These are phyloP conservation scores for Chlamydomonas sp. DNA, from an alignment of 139 green algal species.

Conservation along the genomic window DNA sequence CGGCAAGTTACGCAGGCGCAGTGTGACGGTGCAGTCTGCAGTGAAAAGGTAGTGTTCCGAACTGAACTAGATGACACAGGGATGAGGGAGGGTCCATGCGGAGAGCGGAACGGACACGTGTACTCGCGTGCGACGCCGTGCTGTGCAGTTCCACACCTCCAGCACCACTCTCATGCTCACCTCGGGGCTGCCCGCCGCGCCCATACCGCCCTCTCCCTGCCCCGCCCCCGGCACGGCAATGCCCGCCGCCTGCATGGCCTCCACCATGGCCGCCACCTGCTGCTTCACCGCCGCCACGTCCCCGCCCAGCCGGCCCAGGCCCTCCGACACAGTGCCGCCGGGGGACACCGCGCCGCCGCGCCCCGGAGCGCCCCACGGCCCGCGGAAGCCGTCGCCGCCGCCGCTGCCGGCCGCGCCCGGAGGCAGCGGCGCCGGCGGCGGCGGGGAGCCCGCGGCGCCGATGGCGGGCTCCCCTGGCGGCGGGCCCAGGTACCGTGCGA, in stretches of 20 bases:
- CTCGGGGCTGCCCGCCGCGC: not conserved
- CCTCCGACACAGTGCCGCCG: slow-evolving; percentile 10
- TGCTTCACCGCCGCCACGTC: slow-evolving; percentile 29
- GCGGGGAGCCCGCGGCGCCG: not conserved
- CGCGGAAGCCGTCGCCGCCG: no score
- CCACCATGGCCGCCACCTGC: slow-evolving; percentile 26
- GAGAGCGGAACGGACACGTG: no score
- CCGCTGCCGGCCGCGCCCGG: not conserved
- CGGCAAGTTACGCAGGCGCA: no score
- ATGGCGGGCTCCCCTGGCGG: not conserved
- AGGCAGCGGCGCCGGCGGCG: not conserved
- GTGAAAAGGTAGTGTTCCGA: no score
- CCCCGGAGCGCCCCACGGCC: not conserved
- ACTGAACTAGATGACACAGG: no score
- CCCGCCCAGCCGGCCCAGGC: not conserved
- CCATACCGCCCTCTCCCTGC: not conserved
- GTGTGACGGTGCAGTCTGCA: no score
- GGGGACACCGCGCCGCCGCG: not conserved
- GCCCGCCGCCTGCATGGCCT: slow-evolving; percentile 4
- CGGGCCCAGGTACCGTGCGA: slow-evolving; percentile 1
- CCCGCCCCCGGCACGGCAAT: not conserved
- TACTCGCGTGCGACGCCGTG: no score
- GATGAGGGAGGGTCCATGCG: no score
- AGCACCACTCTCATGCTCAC: not conserved
- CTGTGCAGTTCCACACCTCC: no score